These are phyloP conservation scores for Ceratorhiza oryzae-sativae DNA, from an alignment of 1,284 basidiomycete species.

Conservation along the genomic window DNA sequence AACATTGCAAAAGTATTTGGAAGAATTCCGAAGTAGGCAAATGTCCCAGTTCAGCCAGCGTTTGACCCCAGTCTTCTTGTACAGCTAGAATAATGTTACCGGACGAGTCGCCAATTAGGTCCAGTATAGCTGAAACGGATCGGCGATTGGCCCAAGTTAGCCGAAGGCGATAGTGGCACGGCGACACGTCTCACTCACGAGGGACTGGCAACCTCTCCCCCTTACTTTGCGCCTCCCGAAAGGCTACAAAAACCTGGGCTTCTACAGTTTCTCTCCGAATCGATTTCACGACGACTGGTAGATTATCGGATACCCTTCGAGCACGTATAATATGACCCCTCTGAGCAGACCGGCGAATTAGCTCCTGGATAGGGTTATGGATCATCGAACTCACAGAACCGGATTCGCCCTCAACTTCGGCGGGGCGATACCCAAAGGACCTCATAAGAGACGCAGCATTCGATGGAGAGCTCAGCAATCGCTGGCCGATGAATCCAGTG, in stretches of 20 bases:
- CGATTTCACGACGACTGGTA: conserved; percentile 26
- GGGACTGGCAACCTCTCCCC: conserved; percentile 17
- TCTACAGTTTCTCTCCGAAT: conserved; percentile 7
- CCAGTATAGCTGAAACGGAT: background rate
- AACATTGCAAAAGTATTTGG: conserved; percentile 27
- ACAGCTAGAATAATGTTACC: conserved; percentile 1
- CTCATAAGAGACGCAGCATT: background rate
- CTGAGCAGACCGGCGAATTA: background rate
- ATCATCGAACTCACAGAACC: conserved; percentile 18
- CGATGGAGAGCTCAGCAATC: conserved; percentile 11
- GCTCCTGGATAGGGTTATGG: background rate
- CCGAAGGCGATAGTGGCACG: background rate
- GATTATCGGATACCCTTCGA: background rate
- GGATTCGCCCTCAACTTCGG: conserved; percentile 2
- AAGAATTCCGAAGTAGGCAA: conserved; percentile 19
- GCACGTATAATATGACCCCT: conserved; percentile 25
- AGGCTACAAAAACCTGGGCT: background rate
- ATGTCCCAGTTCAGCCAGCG: conserved; percentile 23
- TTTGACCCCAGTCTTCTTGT: conserved; percentile 29
- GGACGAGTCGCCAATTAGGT: conserved; percentile 2
- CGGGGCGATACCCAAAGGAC: background rate
- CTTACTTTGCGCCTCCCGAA: background rate
- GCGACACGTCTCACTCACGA: background rate
- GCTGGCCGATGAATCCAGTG: background rate
- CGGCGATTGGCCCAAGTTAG: background rate